These are phyloP conservation scores for Durio zibethinus DNA, from an alignment of 345 rosid genomes.

Conservation along the genomic window DNA sequence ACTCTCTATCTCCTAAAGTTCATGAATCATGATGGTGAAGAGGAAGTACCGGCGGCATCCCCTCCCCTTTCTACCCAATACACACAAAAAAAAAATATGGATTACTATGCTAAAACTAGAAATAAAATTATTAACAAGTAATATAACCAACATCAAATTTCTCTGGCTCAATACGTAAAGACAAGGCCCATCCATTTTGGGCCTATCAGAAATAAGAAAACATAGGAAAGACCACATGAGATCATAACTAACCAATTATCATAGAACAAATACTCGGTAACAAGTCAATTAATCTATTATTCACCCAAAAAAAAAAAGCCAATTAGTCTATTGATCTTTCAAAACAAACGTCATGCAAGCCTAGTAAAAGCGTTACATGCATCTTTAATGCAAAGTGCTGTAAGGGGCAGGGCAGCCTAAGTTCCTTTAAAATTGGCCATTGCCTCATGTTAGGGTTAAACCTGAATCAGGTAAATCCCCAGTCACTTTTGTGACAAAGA, in stretches of 20 bases:
- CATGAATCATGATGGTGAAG: background rate
- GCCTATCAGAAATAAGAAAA: background rate
- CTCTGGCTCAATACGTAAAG: background rate
- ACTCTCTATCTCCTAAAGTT: background rate
- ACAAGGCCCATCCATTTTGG: slow-evolving; percentile 30
- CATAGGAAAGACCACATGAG: background rate
- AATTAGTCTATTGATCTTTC: background rate
- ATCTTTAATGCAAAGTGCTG: background rate
- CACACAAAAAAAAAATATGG: no score
- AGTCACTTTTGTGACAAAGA: background rate
- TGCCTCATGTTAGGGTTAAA: background rate
- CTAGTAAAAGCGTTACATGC: background rate
- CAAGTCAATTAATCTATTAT: background rate
- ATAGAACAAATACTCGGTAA: background rate
- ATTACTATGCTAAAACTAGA: background rate
- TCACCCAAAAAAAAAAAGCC: background rate
- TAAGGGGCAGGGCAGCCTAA: background rate
- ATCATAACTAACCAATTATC: background rate
- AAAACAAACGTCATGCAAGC: background rate
- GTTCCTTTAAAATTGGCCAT: background rate
- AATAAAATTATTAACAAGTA: background rate
- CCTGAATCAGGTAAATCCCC: background rate
- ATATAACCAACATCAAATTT: background rate
- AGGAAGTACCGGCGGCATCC: background rate
- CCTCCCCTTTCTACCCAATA: background rate